phyloP scores from a whole-genome alignment of 345 rosid genomes.

The Brassica incana region DNA sequence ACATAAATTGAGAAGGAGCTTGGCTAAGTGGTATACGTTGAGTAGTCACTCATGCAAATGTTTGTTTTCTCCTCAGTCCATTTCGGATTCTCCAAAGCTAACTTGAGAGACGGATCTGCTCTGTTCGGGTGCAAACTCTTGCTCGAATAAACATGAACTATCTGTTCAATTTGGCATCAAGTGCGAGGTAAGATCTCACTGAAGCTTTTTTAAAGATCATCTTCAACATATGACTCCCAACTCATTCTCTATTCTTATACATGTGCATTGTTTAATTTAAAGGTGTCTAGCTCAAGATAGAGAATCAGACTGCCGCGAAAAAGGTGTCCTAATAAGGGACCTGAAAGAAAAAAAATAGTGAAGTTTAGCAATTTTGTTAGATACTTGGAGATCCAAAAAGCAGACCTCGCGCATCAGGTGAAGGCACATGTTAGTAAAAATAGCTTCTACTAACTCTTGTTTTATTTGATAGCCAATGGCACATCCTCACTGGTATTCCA shows the following conservation, averaged over 20 bases:
- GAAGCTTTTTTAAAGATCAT: conserved; percentile 1
- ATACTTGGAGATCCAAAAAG: conserved; percentile 64
- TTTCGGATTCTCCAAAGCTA: too few relatives aligned
- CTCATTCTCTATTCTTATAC: conserved; percentile 18
- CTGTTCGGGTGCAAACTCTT: too few relatives aligned
- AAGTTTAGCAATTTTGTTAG: conserved; percentile 56
- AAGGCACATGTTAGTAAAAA: conserved; percentile 56
- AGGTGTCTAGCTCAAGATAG: conserved; percentile 83
- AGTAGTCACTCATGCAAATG: too few relatives aligned
- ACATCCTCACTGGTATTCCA: background rate
- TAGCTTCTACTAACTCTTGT: conserved; percentile 11
- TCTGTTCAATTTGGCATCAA: conserved; percentile 81
- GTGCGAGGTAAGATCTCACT: conserved; percentile 62
- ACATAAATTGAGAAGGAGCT: too few relatives aligned
- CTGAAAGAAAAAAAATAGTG: conserved; percentile 70
- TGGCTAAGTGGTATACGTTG: too few relatives aligned
- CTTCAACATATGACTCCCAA: conserved; percentile 5
- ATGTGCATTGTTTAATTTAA: conserved; percentile 19
- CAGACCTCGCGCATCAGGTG: conserved; percentile 66
- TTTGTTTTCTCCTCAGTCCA: too few relatives aligned
- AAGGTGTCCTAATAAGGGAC: conserved; percentile 62
- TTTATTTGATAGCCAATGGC: background rate
- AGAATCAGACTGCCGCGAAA: conserved; percentile 81
- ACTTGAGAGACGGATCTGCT: too few relatives aligned
- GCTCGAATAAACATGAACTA: conserved; percentile 49